Percentiles rank a stretch among this genome's conserved stretches.
Conservation (phyloP, 2,329 filamentous ascomycete species). For the Camptophora hylomeconis region DNA sequence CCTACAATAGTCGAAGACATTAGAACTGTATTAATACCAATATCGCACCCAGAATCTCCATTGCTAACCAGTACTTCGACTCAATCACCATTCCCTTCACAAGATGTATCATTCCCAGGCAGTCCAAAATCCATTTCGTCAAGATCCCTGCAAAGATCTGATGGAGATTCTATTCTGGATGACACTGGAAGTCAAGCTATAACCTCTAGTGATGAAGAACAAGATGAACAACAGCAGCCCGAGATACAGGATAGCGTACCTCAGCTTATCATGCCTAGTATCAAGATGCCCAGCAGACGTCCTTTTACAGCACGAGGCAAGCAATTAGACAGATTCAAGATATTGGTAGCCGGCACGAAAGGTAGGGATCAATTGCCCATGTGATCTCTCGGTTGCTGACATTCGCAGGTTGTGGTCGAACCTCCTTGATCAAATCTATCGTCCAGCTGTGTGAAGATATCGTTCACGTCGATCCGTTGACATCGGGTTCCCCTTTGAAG, state of each 20-base stretch:
- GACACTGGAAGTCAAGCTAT: conserved; percentile 44
- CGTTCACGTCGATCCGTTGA: conserved; percentile 68
- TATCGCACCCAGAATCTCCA: conserved; percentile 6
- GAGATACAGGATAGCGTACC: conserved; percentile 27
- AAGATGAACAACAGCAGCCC: conserved; percentile 26
- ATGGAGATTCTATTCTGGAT: conserved; percentile 42
- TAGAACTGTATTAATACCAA: no score
- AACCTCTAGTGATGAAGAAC: conserved; percentile 42
- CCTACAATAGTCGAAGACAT: conserved; percentile 11
- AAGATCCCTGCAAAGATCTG: conserved; percentile 45
- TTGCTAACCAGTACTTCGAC: conserved; percentile 8
- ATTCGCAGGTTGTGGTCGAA: conserved; percentile 64
- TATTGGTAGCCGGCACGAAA: conserved; percentile 70
- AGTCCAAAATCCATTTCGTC: conserved; percentile 48
- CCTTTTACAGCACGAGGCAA: conserved; percentile 85
- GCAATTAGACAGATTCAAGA: conserved; percentile 70
- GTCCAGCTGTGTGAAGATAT: conserved; percentile 81
- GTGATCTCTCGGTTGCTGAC: conserved; percentile 7
- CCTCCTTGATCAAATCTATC: conserved; percentile 76
- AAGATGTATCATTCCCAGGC: conserved; percentile 33
- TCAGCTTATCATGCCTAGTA: conserved; percentile 97
- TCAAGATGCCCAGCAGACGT: conserved; percentile 75
- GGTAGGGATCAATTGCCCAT: conserved; percentile 35
- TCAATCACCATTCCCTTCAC: conserved; percentile 25
- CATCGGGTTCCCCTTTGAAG: conserved; percentile 12